phyloP scores from a whole-genome alignment of 2,329 filamentous ascomycete genomes.

The Penicillium sp. region DNA sequence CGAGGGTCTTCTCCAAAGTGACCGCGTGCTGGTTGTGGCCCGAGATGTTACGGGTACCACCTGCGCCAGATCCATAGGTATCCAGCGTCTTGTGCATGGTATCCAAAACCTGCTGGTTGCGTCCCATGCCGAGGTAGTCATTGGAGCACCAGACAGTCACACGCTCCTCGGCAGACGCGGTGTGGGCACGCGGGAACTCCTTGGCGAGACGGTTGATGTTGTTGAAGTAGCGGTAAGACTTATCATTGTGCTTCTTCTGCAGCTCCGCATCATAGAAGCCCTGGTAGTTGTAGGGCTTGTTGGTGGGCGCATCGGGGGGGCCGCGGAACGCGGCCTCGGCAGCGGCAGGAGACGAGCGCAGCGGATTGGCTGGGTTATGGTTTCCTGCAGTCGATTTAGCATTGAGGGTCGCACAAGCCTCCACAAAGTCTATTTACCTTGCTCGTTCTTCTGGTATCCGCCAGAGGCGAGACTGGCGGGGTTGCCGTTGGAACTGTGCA shows the following conservation, averaged over 20 bases:
- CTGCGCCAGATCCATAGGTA: slow-evolving; percentile 90
- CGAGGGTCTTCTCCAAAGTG: slow-evolving; percentile 75
- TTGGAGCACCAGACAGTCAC: slow-evolving; percentile 99
- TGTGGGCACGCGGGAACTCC: slow-evolving; percentile 94
- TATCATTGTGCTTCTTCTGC: slow-evolving; percentile 99
- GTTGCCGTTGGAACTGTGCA: slow-evolving; percentile 79
- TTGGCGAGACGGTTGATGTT: slow-evolving; percentile 98
- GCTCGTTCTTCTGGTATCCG: slow-evolving; percentile 52
- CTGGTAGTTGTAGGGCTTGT: slow-evolving; percentile 81
- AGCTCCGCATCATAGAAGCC: slow-evolving; percentile 84
- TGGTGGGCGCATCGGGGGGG: slow-evolving; percentile 51
- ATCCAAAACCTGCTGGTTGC: slow-evolving; percentile 81
- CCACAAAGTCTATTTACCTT: slow-evolving; percentile 42
- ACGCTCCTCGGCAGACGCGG: slow-evolving; percentile 75
- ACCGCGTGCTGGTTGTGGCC: slow-evolving; percentile 96
- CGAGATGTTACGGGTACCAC: slow-evolving; percentile 95
- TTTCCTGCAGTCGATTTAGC: slow-evolving; percentile 24
- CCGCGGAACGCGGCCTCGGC: slow-evolving; percentile 37
- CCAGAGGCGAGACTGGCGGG: slow-evolving; percentile 74
- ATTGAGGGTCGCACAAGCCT: slow-evolving; percentile 1
- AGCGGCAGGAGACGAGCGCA: slow-evolving; percentile 27
- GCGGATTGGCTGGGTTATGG: slow-evolving; percentile 27
- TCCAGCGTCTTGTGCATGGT: slow-evolving; percentile 95
- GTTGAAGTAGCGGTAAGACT: slow-evolving; percentile 99
- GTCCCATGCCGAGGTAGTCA: slow-evolving; percentile 97